Evolutionary conservation across 257 asterid genomes (phyloP).

Genomic region (Solanum etuberosum): DNA sequence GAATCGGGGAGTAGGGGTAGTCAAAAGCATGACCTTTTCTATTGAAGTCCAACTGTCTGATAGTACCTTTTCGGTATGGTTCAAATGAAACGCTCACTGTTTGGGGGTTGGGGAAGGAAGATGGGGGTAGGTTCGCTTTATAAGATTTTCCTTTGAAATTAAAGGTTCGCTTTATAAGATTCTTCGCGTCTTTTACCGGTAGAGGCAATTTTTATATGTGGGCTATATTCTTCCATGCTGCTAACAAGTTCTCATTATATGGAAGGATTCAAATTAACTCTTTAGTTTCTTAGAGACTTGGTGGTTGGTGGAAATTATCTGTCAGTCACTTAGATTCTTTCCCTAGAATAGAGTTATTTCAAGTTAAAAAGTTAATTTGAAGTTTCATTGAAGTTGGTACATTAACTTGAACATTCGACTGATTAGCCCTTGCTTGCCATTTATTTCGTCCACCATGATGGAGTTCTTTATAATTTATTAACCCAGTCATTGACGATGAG

Average conservation of each 20-base stretch:
- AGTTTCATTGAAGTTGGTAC: neutral
- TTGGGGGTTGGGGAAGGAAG: neutral
- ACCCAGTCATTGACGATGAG: neutral
- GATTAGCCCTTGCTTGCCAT: neutral
- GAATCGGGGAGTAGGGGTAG: too few species aligned
- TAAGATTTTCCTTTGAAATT: too few species aligned
- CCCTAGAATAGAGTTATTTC: neutral
- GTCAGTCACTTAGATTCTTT: neutral
- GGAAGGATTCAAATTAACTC: neutral
- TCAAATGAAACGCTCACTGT: neutral
- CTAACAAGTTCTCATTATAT: neutral
- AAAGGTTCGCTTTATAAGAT: too few species aligned
- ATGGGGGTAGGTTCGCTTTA: neutral
- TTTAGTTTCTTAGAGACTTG: neutral
- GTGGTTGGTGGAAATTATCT: neutral
- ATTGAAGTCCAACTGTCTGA: neutral
- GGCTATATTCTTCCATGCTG: neutral
- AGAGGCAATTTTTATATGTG: neutral
- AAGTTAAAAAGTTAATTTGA: neutral
- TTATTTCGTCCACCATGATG: neutral
- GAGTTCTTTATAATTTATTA: neutral
- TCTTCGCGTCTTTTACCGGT: neutral
- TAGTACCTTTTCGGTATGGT: neutral
- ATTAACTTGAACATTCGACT: neutral
- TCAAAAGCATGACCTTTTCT: neutral